Percentiles rank a stretch among this genome's conserved stretches.
Evolutionary conservation across 352 stramenopile species (phyloP).

Genomic region (Phytophthora ohioensis): DNA sequence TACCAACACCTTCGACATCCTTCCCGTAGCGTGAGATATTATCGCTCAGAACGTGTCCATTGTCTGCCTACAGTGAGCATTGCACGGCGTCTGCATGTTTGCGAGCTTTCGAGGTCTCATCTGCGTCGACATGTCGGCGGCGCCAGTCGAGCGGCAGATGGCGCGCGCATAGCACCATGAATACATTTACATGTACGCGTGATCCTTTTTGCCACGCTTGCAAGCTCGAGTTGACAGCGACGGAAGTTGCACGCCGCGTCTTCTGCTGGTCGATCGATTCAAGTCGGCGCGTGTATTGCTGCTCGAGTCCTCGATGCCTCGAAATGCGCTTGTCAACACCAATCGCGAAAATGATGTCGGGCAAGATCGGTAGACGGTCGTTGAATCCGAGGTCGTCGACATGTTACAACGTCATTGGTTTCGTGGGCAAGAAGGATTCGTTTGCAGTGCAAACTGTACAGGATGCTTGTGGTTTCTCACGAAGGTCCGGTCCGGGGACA

Average conservation of each 20-base stretch:
- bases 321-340: not conserved
- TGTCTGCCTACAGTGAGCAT: too few species aligned
- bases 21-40: conserved; percentile 8
- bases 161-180: not conserved
- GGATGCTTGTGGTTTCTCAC: conserved; percentile 2
- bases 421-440: conserved; percentile 12
- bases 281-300: not conserved
- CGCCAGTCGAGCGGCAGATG: conserved; percentile 1
- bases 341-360: conserved; percentile 16
- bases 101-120: too few species aligned
- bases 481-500: not conserved
- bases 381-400: not conserved
- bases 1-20: conserved; percentile 5
- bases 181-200: too few species aligned
- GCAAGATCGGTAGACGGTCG: conserved; percentile 4
- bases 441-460: too few species aligned
- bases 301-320: not conserved
- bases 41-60: not conserved
- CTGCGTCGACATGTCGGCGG: not conserved
- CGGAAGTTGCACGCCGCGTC: conserved; percentile 2
- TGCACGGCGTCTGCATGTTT: too few species aligned
- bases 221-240: not conserved
- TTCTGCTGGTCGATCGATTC: conserved; percentile 7
- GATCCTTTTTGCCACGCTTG: not conserved
- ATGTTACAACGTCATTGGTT: conserved; percentile 4